Evolutionary conservation across 1,284 basidiomycete species (phyloP).

Genomic region (Amylostereum areolatum): DNA sequence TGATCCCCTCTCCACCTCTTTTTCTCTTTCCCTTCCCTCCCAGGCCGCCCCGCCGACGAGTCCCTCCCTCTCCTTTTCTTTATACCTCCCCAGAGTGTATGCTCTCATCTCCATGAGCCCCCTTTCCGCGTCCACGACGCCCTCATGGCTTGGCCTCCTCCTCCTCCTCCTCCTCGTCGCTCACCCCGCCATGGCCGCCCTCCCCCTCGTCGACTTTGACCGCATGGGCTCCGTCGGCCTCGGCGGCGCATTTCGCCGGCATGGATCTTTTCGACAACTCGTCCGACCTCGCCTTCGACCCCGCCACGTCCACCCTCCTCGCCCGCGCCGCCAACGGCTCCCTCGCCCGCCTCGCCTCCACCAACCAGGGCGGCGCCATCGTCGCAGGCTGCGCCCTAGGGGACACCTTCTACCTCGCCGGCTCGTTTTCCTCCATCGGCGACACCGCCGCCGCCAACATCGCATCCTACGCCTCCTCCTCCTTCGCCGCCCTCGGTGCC

Average conservation of each 20-base stretch:
- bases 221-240: constrained; percentile 88
- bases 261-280: constrained; percentile 70
- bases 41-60: no score
- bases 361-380: constrained; percentile 66
- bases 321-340: constrained; percentile 59
- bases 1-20: no score
- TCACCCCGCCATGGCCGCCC: constrained; percentile 43
- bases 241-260: constrained; percentile 78
- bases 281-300: constrained; percentile 52
- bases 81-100: no score
- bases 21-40: no score
- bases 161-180: constrained; percentile 21
- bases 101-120: no score
- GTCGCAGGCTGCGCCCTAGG: constrained; percentile 58
- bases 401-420: constrained; percentile 67
- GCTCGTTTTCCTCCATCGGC: constrained; percentile 67
- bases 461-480: constrained; percentile 64
- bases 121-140: neutral
- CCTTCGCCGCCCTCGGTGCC: constrained; percentile 58
- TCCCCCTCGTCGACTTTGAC: constrained; percentile 83
- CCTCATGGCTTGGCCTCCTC: constrained; percentile 3
- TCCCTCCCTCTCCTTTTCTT: no score
- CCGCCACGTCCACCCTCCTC: constrained; percentile 63
- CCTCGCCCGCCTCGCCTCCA: constrained; percentile 59
- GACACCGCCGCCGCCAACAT: constrained; percentile 58